Conservation (phyloP, 2,329 filamentous ascomycete species). For the Colletotrichum australisinense region DNA sequence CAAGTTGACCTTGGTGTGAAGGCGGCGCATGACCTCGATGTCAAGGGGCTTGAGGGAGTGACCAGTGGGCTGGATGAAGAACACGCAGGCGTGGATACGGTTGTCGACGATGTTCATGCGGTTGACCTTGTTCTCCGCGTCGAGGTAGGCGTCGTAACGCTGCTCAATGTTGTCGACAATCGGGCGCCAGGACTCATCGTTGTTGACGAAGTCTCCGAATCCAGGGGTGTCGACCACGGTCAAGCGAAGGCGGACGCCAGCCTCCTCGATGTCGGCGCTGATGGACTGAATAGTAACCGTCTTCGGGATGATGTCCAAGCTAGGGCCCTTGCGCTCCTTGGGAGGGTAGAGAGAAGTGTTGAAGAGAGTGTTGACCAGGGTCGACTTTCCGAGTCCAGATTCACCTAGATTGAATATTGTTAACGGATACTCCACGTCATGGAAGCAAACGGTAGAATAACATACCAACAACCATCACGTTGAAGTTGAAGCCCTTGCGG, state of each 20-base stretch:
- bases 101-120: slow-evolving; percentile 99
- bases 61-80: slow-evolving; percentile 99
- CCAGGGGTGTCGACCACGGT: slow-evolving; percentile 98
- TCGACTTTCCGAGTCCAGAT: slow-evolving; percentile 99
- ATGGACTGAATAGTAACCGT: slow-evolving; percentile 95
- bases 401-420: slow-evolving; percentile 73
- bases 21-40: slow-evolving; percentile 98
- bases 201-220: slow-evolving; percentile 99
- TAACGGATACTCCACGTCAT: slow-evolving; percentile 4
- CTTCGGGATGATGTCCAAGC: slow-evolving; percentile 98
- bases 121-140: slow-evolving; percentile 99
- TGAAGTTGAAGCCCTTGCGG: slow-evolving; percentile 99
- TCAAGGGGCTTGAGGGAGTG: slow-evolving; percentile 98
- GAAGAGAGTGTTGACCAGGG: slow-evolving; percentile 98
- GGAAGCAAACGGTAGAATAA: slow-evolving; percentile 41
- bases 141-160: slow-evolving; percentile 97
- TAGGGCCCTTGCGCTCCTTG: slow-evolving; percentile 97
- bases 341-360: slow-evolving; percentile 99
- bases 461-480: slow-evolving; percentile 99
- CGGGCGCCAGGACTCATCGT: slow-evolving; percentile 98
- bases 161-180: slow-evolving; percentile 99
- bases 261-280: slow-evolving; percentile 97
- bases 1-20: slow-evolving; percentile 99
- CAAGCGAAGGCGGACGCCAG: slow-evolving; percentile 93
- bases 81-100: slow-evolving; percentile 97